A percentile compares a stretch with the other conserved stretches of the same genome.
These are phyloP conservation scores for Argentina anserina DNA, from an alignment of 306 rosid species.

Conservation along the genomic window DNA sequence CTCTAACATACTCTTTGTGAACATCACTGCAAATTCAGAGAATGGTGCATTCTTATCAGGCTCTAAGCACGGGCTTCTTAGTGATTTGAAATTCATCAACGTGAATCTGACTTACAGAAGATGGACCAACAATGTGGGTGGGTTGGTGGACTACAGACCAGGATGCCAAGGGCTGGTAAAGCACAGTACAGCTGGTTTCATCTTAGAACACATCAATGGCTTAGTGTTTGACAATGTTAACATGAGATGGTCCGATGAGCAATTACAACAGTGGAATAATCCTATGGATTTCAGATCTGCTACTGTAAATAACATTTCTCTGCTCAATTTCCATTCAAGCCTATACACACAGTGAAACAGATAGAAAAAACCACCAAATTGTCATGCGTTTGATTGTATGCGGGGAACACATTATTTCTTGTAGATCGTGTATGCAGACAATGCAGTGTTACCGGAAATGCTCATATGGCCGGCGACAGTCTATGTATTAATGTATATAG, in stretches of 20 bases:
- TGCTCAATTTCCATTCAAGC: conserved; percentile 61
- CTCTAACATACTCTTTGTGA: conserved; percentile 63
- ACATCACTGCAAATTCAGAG: conserved; percentile 74
- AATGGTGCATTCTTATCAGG: conserved; percentile 89
- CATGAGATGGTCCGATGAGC: conserved; percentile 67
- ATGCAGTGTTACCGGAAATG: too few relatives aligned
- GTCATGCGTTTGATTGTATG: not conserved
- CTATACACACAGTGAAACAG: conserved; percentile 23
- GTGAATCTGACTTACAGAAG: conserved; percentile 60
- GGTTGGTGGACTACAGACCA: conserved; percentile 79
- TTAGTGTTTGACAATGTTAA: conserved; percentile 63
- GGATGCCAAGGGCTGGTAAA: conserved; percentile 80
- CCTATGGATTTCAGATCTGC: conserved; percentile 77
- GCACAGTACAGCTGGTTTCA: conserved; percentile 62
- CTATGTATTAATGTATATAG: not conserved
- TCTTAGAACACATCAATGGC: conserved; percentile 80
- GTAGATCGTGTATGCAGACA: not conserved
- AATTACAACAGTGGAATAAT: conserved; percentile 52
- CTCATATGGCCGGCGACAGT: too few relatives aligned
- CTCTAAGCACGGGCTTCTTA: conserved; percentile 61
- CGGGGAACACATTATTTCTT: not conserved
- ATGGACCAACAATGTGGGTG: conserved; percentile 60
- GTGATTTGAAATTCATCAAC: conserved; percentile 71
- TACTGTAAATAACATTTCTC: conserved; percentile 63
- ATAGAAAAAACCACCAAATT: not conserved